A percentile compares a stretch with the other conserved stretches of the same genome.
These are phyloP conservation scores for Grifola frondosa DNA, from an alignment of 1,284 basidiomycete genomes.

Conservation along the genomic window DNA sequence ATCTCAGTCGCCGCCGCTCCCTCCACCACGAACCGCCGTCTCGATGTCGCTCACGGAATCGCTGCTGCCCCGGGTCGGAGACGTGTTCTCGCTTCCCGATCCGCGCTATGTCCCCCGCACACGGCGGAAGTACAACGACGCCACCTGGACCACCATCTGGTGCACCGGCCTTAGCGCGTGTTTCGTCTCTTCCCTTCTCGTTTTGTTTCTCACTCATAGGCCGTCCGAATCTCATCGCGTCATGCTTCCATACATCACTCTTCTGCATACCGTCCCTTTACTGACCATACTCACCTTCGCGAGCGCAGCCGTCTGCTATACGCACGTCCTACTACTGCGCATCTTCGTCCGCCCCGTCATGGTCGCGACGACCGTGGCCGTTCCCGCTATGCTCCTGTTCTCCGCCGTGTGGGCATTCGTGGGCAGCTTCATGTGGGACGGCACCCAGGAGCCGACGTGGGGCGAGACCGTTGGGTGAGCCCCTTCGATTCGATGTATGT, in stretches of 20 bases:
- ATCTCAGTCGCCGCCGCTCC: slow-evolving; percentile 30
- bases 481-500: background rate
- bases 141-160: slow-evolving; percentile 69
- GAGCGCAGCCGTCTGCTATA: slow-evolving; percentile 71
- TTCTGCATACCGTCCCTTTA: slow-evolving; percentile 83
- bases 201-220: slow-evolving; percentile 52
- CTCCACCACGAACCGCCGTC: slow-evolving; percentile 38
- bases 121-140: slow-evolving; percentile 70
- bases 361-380: slow-evolving; percentile 73
- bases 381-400: slow-evolving; percentile 79
- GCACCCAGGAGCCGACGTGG: slow-evolving; percentile 66
- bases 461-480: slow-evolving; percentile 81
- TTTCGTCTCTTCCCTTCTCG: slow-evolving; percentile 59
- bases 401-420: slow-evolving; percentile 87
- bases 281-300: slow-evolving; percentile 76
- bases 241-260: slow-evolving; percentile 65
- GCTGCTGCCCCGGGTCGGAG: slow-evolving; percentile 68
- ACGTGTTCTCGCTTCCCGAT: slow-evolving; percentile 73
- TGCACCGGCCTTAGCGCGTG: slow-evolving; percentile 57
- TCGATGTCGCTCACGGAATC: slow-evolving; percentile 72
- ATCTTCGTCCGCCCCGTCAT: slow-evolving; percentile 83
- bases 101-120: slow-evolving; percentile 60
- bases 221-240: slow-evolving; percentile 40
- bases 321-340: slow-evolving; percentile 74
- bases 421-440: slow-evolving; percentile 87